Evolutionary conservation across 164 flowering plant genomes (phyloP).

Genomic region (Cinnamomum chago): DNA sequence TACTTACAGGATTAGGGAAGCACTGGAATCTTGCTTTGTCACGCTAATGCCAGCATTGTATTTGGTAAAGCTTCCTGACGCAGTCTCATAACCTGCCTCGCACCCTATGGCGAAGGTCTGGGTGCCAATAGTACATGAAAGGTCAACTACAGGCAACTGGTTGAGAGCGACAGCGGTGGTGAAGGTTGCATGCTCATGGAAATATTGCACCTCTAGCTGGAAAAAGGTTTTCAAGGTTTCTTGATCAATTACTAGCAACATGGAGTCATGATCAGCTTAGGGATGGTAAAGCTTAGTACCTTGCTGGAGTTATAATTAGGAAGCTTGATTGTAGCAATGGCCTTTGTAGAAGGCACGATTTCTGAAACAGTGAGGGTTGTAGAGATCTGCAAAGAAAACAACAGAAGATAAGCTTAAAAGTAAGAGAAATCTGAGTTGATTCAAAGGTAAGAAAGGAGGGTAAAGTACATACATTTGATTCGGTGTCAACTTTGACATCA

Average conservation of each 20-base stretch:
- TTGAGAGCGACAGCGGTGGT: constrained; percentile 48
- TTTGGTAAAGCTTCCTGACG: constrained; percentile 58
- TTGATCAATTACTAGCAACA: neutral
- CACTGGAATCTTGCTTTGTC: constrained; percentile 64
- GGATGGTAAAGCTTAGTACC: constrained; percentile 32
- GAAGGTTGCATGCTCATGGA: constrained; percentile 77
- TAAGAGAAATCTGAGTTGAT: neutral
- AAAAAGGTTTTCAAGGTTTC: constrained; percentile 2
- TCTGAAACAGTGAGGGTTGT: constrained; percentile 69
- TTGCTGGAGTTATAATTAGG: constrained; percentile 77
- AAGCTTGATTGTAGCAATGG: constrained; percentile 69
- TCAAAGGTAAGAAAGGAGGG: neutral
- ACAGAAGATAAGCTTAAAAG: neutral
- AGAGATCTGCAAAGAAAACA: constrained; percentile 41
- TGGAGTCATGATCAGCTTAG: neutral
- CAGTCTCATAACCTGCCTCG: constrained; percentile 82
- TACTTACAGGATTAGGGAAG: constrained; percentile 75
- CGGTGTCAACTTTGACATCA: constrained; percentile 95
- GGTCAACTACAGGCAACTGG: constrained; percentile 62
- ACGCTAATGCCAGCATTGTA: constrained; percentile 83
- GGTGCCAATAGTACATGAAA: constrained; percentile 76
- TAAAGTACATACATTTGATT: constrained; percentile 56
- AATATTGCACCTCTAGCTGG: constrained; percentile 84
- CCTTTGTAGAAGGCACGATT: constrained; percentile 72
- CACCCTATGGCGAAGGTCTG: constrained; percentile 79